Evolutionary conservation across 164 flowering plant genomes (phyloP).

Genomic region (Chimonanthus salicifolius): DNA sequence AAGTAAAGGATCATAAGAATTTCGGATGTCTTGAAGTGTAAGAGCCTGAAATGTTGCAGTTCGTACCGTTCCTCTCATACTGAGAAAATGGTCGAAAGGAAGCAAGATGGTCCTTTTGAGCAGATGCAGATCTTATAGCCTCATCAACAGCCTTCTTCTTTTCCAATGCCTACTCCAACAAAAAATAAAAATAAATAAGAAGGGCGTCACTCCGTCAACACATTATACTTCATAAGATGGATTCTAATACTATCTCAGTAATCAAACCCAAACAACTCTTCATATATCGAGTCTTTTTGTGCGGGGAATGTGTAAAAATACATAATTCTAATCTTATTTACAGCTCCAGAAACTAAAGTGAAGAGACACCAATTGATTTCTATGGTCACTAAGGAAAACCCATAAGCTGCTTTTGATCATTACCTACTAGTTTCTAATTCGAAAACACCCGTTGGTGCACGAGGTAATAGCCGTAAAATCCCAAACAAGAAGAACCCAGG

Average conservation of each 20-base stretch:
- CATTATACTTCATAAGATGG: background rate
- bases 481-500: background rate
- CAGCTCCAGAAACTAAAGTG: background rate
- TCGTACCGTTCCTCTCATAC: constrained; percentile 47
- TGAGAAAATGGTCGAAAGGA: constrained; percentile 42
- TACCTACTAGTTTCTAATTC: background rate
- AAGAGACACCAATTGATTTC: background rate
- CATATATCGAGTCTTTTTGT: background rate
- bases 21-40: no score
- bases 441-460: background rate
- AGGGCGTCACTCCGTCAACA: background rate
- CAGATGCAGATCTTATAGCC: constrained; percentile 46
- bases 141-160: constrained; percentile 60
- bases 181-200: background rate
- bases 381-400: background rate
- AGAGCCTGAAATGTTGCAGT: background rate
- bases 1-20: background rate
- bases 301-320: no score
- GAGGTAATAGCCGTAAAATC: background rate
- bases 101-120: constrained; percentile 49
- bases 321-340: background rate
- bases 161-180: constrained; percentile 42
- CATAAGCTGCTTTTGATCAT: background rate
- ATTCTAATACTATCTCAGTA: background rate
- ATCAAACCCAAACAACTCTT: background rate